Conservation (phyloP, 78 protist genomes). For the slime mould (Dictyostelium discoideum) region DNA sequence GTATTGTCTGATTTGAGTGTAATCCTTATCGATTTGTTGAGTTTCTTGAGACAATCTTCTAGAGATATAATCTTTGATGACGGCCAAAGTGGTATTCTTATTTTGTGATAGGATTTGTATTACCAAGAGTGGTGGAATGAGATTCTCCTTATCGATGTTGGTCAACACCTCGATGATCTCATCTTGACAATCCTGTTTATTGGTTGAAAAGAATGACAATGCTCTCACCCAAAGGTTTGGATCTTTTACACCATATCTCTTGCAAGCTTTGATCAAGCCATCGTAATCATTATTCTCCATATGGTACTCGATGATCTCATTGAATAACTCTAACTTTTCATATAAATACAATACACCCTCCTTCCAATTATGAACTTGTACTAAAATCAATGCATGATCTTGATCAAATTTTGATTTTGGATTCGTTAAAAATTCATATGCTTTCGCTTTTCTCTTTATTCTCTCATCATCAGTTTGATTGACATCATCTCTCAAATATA, state of each 20-base stretch:
- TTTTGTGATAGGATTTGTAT: conserved; percentile 88
- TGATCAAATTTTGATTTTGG: conserved; percentile 68
- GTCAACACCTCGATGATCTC: conserved; percentile 72
- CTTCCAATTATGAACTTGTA: conserved; percentile 82
- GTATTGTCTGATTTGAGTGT: conserved; percentile 63
- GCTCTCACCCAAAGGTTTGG: conserved; percentile 95
- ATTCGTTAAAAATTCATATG: conserved; percentile 71
- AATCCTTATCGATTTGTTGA: conserved; percentile 75
- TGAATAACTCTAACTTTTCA: conserved; percentile 83
- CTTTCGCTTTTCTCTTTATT: conserved; percentile 40
- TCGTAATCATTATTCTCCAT: conserved; percentile 87
- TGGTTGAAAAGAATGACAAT: conserved; percentile 87
- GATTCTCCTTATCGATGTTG: conserved; percentile 82
- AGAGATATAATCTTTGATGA: conserved; percentile 87
- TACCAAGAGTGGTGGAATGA: conserved; percentile 96
- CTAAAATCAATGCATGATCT: conserved; percentile 94
- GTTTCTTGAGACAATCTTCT: conserved; percentile 77
- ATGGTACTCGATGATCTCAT: conserved; percentile 90
- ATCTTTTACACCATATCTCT: conserved; percentile 84
- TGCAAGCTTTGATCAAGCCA: conserved; percentile 83
- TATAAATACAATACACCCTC: conserved; percentile 89
- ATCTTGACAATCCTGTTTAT: conserved; percentile 68
- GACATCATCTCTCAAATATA: conserved; percentile 88
- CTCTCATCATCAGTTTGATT: conserved; percentile 3
- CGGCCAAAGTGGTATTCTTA: conserved; percentile 55